Percentiles rank a stretch among this genome's conserved stretches.
phyloP scores from a whole-genome alignment of 129 eudicot species.

The Helianthus tuberosus region DNA sequence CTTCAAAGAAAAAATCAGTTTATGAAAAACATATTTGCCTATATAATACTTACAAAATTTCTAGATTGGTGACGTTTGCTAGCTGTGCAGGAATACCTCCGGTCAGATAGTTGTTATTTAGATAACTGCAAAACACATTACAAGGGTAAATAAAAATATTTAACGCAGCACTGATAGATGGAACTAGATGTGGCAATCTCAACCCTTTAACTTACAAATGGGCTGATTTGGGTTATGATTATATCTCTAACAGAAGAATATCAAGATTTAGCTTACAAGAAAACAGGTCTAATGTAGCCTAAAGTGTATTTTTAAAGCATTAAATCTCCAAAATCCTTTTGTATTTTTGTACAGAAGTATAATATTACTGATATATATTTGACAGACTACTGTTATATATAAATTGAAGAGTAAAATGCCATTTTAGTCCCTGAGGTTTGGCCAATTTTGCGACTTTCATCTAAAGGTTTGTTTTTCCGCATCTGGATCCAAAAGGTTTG shows the following conservation, averaged over 20 bases:
- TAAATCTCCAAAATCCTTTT: neutral
- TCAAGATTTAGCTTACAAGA: neutral
- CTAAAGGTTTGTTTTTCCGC: no score
- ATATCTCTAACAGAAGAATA: neutral
- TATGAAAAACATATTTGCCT: neutral
- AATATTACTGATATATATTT: neutral
- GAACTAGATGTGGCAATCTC: slow-evolving; percentile 9
- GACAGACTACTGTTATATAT: neutral
- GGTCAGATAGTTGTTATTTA: slow-evolving; percentile 80
- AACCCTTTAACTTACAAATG: slow-evolving; percentile 3
- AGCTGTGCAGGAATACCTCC: slow-evolving; percentile 97
- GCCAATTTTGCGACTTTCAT: no score
- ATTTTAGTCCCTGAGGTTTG: no score
- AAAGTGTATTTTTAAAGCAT: neutral
- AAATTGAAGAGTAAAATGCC: neutral
- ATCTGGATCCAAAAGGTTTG: no score
- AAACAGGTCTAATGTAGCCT: neutral
- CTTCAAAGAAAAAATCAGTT: neutral
- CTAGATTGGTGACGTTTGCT: slow-evolving; percentile 89
- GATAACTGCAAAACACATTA: slow-evolving; percentile 50
- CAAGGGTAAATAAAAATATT: slow-evolving; percentile 18
- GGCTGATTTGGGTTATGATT: neutral
- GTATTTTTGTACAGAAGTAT: neutral
- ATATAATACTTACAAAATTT: slow-evolving; percentile 73
- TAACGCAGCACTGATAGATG: slow-evolving; percentile 11